phyloP scores from a whole-genome alignment of 352 stramenopile genomes.

The Phytophthora syringae region DNA sequence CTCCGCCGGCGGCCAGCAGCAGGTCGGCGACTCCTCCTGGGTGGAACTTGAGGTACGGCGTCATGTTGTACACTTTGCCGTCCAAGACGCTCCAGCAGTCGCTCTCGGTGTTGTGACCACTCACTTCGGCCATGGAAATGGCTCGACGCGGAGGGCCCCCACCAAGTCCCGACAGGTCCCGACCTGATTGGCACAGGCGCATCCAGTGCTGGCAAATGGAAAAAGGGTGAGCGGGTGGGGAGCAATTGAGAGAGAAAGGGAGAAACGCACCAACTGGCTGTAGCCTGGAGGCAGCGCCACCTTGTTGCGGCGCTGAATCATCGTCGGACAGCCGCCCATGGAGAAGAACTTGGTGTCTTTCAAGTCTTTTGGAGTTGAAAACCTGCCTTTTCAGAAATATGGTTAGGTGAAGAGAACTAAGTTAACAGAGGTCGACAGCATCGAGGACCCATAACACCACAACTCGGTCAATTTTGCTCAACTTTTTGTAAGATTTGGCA shows the following conservation, averaged over 20 bases:
- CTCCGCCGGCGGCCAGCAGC: constrained; percentile 90
- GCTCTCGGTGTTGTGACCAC: constrained; percentile 82
- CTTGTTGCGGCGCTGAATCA: constrained; percentile 75
- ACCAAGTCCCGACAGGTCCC: constrained; percentile 87
- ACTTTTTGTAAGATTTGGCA: too few relatives aligned
- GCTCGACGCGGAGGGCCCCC: constrained; percentile 55
- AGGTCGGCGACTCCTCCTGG: constrained; percentile 95
- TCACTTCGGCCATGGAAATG: constrained; percentile 90
- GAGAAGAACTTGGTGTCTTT: too few relatives aligned
- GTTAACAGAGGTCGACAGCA: too few relatives aligned
- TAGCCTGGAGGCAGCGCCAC: constrained; percentile 90
- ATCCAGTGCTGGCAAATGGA: constrained; percentile 89
- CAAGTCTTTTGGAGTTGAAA: too few relatives aligned
- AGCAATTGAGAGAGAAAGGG: neutral
- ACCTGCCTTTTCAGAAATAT: too few relatives aligned
- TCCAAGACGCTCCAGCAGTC: constrained; percentile 95
- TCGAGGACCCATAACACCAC: too few relatives aligned
- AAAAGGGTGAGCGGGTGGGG: neutral
- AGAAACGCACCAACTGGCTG: constrained; percentile 81
- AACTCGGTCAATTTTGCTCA: too few relatives aligned
- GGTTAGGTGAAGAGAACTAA: too few relatives aligned
- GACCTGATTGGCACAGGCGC: constrained; percentile 77
- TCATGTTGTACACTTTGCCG: constrained; percentile 96
- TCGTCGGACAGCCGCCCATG: constrained; percentile 64
- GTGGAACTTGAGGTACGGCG: constrained; percentile 97